These are phyloP conservation scores for Entomortierella parvispora DNA, from an alignment of 192 early-diverging fungal species.

Conservation along the genomic window DNA sequence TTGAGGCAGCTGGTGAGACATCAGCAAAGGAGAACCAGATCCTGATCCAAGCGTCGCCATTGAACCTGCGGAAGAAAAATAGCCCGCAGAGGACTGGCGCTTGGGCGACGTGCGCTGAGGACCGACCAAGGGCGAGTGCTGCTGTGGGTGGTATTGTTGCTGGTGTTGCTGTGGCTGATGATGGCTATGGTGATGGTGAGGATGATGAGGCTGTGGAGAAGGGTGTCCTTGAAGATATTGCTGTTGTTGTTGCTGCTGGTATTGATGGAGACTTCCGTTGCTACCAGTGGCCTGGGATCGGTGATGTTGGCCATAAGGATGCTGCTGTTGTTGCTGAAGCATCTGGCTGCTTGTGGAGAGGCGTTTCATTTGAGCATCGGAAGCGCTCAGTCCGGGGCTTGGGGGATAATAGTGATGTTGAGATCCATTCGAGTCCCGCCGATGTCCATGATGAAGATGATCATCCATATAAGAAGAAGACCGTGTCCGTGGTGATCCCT, in stretches of 20 bases:
- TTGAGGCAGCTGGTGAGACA: neutral
- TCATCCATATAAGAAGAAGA: slow-evolving; percentile 4
- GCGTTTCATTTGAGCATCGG: slow-evolving; percentile 28
- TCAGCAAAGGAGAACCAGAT: neutral
- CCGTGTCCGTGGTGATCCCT: slow-evolving; percentile 17
- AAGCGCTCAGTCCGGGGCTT: slow-evolving; percentile 20
- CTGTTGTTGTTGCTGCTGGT: slow-evolving; percentile 1
- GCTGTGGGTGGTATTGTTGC: neutral
- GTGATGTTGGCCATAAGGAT: slow-evolving; percentile 14
- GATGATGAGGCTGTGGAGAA: neutral
- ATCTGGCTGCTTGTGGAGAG: slow-evolving; percentile 29
- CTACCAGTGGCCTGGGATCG: slow-evolving; percentile 2
- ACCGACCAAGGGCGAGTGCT: slow-evolving; percentile 4
- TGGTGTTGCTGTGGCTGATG: neutral
- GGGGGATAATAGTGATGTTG: slow-evolving; percentile 10
- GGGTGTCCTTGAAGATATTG: neutral
- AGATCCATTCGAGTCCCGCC: slow-evolving; percentile 40
- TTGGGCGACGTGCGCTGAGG: slow-evolving; percentile 20
- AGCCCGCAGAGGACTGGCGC: slow-evolving; percentile 10
- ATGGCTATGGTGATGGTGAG: neutral
- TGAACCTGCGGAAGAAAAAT: slow-evolving; percentile 14
- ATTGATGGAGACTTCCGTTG: slow-evolving; percentile 15
- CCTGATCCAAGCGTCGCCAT: neutral
- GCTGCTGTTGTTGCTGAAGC: slow-evolving; percentile 6
- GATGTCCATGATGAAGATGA: neutral